These are phyloP conservation scores for Fusarium chaquense DNA, from an alignment of 2,329 filamentous ascomycete genomes.

Conservation along the genomic window DNA sequence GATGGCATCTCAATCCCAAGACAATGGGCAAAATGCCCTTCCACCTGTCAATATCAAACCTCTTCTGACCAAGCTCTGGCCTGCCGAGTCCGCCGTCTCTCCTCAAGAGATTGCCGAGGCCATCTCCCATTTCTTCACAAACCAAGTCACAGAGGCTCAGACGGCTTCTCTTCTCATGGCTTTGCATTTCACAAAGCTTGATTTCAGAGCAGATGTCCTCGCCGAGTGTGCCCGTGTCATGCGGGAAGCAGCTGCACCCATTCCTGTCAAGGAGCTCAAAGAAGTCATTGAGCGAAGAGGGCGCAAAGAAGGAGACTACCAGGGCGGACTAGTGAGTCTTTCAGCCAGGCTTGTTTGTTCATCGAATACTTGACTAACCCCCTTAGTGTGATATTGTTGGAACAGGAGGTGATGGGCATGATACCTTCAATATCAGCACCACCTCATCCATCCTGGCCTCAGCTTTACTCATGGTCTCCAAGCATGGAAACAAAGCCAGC, in stretches of 20 bases:
- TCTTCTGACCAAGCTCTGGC: constrained; percentile 80
- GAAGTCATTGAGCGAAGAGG: constrained; percentile 70
- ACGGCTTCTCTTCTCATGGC: constrained; percentile 88
- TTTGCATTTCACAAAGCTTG: constrained; percentile 89
- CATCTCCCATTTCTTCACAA: constrained; percentile 90
- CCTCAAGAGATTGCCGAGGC: constrained; percentile 89
- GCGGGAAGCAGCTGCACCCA: constrained; percentile 79
- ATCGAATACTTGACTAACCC: constrained; percentile 17
- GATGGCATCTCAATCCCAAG: constrained; percentile 51
- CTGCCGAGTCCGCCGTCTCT: constrained; percentile 66
- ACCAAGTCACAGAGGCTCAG: constrained; percentile 89
- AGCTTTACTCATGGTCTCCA: constrained; percentile 84
- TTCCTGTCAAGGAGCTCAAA: constrained; percentile 73
- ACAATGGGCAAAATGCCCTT: constrained; percentile 47
- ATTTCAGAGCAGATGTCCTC: constrained; percentile 86
- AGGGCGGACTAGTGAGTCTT: constrained; percentile 80
- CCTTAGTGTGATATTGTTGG: constrained; percentile 89
- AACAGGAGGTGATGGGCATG: constrained; percentile 94
- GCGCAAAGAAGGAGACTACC: constrained; percentile 78
- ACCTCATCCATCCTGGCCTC: constrained; percentile 94
- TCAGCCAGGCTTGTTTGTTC: neutral
- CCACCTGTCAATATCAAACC: constrained; percentile 72
- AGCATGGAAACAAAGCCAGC: constrained; percentile 95
- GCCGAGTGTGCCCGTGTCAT: constrained; percentile 86
- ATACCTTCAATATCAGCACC: constrained; percentile 98